A percentile compares a stretch with the other conserved stretches of the same genome.
Conservation (phyloP, 768 basidiomycete species). For the Boletus barrowsii region DNA sequence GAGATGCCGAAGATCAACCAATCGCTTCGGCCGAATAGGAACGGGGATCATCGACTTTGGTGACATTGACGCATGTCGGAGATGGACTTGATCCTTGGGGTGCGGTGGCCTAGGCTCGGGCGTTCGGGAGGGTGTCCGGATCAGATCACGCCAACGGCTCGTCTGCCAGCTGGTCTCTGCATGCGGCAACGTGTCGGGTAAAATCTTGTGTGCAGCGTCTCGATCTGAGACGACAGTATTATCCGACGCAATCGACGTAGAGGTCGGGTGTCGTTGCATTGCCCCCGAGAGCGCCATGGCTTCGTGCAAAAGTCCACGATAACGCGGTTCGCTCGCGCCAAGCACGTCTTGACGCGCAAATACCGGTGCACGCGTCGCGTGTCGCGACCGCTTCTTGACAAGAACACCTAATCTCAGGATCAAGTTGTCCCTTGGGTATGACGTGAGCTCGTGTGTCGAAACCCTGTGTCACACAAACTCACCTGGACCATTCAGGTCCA, state of each 20-base stretch:
- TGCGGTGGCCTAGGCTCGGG: constrained; percentile 42
- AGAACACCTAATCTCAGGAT: constrained; percentile 31
- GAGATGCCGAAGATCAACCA: constrained; percentile 49
- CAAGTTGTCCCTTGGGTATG: constrained; percentile 15
- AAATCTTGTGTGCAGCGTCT: constrained; percentile 37
- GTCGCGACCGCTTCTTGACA: constrained; percentile 27
- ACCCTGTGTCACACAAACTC: constrained; percentile 14
- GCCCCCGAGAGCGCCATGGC: constrained; percentile 25
- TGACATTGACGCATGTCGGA: constrained; percentile 51
- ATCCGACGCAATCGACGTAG: constrained; percentile 14
- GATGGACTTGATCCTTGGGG: constrained; percentile 64
- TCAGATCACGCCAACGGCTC: constrained; percentile 42
- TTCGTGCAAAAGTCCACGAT: constrained; percentile 46
- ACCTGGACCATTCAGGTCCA: constrained; percentile 60
- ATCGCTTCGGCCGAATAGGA: constrained; percentile 39
- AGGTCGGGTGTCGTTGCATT: constrained; percentile 14
- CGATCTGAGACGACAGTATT: constrained; percentile 36
- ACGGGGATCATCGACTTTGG: constrained; percentile 43
- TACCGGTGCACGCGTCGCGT: background rate
- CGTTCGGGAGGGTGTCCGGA: constrained; percentile 57
- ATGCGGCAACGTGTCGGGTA: constrained; percentile 48
- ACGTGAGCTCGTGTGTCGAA: background rate
- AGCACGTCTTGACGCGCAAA: background rate
- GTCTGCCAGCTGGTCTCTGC: constrained; percentile 32
- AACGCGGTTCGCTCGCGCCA: constrained; percentile 45